phyloP scores from a whole-genome alignment of 2,329 filamentous ascomycete species.

The Gaeumannomyces tritici region DNA sequence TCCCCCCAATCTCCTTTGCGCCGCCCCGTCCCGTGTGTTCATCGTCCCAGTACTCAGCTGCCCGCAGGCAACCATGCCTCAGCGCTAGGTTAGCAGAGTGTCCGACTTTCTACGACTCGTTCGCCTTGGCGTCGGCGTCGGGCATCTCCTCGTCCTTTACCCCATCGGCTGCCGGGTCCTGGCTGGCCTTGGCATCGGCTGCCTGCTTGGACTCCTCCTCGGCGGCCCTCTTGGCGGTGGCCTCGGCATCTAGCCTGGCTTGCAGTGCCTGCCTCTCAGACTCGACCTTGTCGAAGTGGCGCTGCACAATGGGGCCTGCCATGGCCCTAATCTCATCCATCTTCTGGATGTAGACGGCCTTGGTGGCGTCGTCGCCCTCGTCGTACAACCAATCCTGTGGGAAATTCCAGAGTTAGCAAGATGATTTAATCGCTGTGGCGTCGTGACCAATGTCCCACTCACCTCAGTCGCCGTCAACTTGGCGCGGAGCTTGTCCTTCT shows the following conservation, averaged over 20 bases:
- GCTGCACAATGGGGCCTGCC: conserved; percentile 84
- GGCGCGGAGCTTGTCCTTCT: conserved; percentile 73
- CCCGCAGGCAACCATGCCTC: neutral
- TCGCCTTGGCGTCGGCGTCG: conserved; percentile 38
- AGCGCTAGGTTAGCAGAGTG: neutral
- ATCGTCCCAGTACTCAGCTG: neutral
- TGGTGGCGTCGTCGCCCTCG: conserved; percentile 88
- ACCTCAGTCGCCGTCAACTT: conserved; percentile 85
- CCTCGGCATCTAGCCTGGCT: conserved; percentile 69
- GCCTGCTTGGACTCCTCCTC: conserved; percentile 47
- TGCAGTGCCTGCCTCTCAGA: conserved; percentile 71
- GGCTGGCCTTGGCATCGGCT: conserved; percentile 35
- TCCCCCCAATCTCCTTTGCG: neutral
- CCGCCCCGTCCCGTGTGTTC: neutral
- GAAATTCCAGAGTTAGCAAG: neutral
- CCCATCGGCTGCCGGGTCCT: conserved; percentile 14
- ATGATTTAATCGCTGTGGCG: neutral
- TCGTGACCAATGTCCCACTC: conserved; percentile 25
- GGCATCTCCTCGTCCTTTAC: conserved; percentile 53
- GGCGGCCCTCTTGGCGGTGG: conserved; percentile 61
- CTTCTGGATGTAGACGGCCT: conserved; percentile 90
- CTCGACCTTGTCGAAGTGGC: conserved; percentile 91
- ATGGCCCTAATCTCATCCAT: conserved; percentile 89
- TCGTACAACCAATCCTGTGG: conserved; percentile 93
- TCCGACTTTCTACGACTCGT: neutral